Evolutionary conservation across 2,329 filamentous ascomycete genomes (phyloP).

Genomic region (Immersiporthe knoxdaviesiana): DNA sequence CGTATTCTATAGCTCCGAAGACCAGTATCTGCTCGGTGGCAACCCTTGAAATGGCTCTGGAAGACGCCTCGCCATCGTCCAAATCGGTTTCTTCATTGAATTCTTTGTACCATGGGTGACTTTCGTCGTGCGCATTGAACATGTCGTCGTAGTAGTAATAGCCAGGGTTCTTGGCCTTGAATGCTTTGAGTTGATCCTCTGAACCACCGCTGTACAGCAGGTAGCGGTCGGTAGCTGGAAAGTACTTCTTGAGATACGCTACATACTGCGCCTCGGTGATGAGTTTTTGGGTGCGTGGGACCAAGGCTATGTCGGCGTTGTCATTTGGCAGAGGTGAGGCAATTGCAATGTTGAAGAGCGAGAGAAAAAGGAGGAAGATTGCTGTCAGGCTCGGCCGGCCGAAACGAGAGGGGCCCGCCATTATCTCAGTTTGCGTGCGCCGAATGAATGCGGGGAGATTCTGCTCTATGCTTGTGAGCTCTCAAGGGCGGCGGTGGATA

Average conservation of each 20-base stretch:
- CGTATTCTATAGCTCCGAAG: conserved; percentile 1
- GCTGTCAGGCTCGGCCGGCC: not conserved
- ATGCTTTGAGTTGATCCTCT: not conserved
- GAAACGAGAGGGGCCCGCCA: not conserved
- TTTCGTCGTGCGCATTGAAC: not conserved
- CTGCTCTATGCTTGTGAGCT: not conserved
- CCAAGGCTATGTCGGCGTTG: not conserved
- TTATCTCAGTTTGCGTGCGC: not conserved
- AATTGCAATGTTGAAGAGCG: conserved; percentile 3
- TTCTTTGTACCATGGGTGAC: conserved; percentile 3
- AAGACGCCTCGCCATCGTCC: conserved; percentile 7
- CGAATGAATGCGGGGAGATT: not conserved
- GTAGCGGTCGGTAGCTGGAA: not conserved
- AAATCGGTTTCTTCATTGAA: not conserved
- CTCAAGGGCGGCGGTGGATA: not conserved
- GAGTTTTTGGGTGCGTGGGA: conserved; percentile 3
- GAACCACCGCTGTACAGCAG: conserved; percentile 6
- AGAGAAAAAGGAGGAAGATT: conserved; percentile 7
- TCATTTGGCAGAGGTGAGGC: conserved; percentile 10
- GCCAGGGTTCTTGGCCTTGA: not conserved
- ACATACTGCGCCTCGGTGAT: not conserved
- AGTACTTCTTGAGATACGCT: conserved; percentile 2
- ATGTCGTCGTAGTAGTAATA: conserved; percentile 6
- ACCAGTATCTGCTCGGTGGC: conserved; percentile 9
- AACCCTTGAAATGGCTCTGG: not conserved